Conservation (phyloP, 805 yeast genomes). For the Zygosaccharomyces lentus region DNA sequence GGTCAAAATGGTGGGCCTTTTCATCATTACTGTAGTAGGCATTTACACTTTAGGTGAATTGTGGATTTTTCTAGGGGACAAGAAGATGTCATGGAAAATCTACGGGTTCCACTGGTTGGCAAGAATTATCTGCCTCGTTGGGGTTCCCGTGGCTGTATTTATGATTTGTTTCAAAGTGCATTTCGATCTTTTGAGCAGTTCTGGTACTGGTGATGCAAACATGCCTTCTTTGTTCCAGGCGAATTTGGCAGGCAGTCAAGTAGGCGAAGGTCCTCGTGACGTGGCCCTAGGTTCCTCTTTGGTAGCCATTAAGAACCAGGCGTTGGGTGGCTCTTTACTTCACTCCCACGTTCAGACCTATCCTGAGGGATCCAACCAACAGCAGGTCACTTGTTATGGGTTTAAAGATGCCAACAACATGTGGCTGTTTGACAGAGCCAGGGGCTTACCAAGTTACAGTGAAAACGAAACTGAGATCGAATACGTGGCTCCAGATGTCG, state of each 20-base stretch:
- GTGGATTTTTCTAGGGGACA: slow-evolving; percentile 79
- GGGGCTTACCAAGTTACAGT: slow-evolving; percentile 36
- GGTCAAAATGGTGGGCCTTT: slow-evolving; percentile 95
- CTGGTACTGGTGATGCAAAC: slow-evolving; percentile 78
- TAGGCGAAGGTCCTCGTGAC: slow-evolving; percentile 67
- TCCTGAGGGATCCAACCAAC: slow-evolving; percentile 92
- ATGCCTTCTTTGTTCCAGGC: slow-evolving; percentile 84
- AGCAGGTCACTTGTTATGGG: slow-evolving; percentile 90
- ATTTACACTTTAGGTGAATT: slow-evolving; percentile 82
- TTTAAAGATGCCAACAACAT: slow-evolving; percentile 84
- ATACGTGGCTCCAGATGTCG: slow-evolving; percentile 55
- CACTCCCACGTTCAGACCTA: slow-evolving; percentile 85
- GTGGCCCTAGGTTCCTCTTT: slow-evolving; percentile 55
- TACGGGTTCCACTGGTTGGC: slow-evolving; percentile 65
- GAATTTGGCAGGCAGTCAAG: slow-evolving; percentile 59
- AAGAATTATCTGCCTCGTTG: slow-evolving; percentile 56
- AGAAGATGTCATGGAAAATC: slow-evolving; percentile 43
- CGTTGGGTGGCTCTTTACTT: slow-evolving; percentile 67
- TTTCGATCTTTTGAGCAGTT: slow-evolving; percentile 63
- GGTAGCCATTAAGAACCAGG: slow-evolving; percentile 54
- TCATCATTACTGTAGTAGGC: slow-evolving; percentile 84
- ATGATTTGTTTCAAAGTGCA: slow-evolving; percentile 67
- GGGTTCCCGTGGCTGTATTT: slow-evolving; percentile 61
- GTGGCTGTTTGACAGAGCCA: slow-evolving; percentile 64
- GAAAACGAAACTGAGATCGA: slow-evolving; percentile 33